Conservation (phyloP, 2,329 filamentous ascomycete genomes). For the Neopestalotiopsis clavispora region DNA sequence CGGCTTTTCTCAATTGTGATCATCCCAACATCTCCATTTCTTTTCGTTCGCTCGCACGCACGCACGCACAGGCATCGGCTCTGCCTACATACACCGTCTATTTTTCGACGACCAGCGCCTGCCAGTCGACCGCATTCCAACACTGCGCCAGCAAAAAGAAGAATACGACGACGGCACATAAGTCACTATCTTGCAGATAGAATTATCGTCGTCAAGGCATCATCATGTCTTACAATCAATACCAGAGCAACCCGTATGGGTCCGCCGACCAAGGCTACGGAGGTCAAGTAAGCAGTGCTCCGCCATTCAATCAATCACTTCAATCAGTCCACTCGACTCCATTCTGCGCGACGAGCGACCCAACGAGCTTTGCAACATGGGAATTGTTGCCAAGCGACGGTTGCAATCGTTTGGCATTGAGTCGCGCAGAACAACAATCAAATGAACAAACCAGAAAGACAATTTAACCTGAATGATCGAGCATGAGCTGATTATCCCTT, state of each 20-base stretch:
- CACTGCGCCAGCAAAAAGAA: background rate
- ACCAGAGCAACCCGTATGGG: conserved; percentile 70
- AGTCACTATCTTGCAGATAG: background rate
- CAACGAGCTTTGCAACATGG: background rate
- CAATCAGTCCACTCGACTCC: conserved; percentile 14
- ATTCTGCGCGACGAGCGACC: background rate
- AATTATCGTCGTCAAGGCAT: background rate
- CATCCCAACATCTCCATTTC: conserved; percentile 5
- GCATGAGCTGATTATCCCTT: background rate
- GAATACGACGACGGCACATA: no score
- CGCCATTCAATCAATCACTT: conserved; percentile 22
- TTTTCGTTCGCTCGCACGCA: background rate
- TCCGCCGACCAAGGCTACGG: conserved; percentile 50
- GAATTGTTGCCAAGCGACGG: background rate
- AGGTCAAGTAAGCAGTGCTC: conserved; percentile 45
- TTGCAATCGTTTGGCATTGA: background rate
- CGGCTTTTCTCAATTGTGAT: conserved; percentile 13
- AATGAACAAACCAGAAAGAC: background rate
- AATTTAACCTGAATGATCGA: background rate
- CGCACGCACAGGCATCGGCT: background rate
- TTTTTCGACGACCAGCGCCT: background rate
- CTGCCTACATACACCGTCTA: background rate
- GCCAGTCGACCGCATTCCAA: conserved; percentile 6
- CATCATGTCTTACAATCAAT: conserved; percentile 65
- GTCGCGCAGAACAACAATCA: background rate